A percentile compares a stretch with the other conserved stretches of the same genome.
Conservation (phyloP, 1,284 basidiomycete genomes). For the Wallemia ichthyophaga region DNA sequence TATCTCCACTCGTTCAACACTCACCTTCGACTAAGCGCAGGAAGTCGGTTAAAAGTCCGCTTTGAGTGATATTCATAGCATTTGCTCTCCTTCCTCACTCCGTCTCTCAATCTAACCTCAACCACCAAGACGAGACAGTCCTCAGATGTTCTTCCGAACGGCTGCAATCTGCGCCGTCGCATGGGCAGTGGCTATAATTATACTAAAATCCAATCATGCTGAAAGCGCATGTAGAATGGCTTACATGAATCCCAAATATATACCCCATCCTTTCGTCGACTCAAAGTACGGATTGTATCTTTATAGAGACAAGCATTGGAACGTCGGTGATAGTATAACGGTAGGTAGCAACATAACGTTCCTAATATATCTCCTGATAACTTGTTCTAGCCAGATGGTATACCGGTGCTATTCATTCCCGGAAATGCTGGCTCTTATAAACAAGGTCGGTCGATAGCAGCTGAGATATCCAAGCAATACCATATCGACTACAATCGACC, state of each 20-base stretch:
- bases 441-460: constrained; percentile 81
- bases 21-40: too few species aligned
- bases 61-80: too few species aligned
- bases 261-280: constrained; percentile 32
- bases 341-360: constrained; percentile 1
- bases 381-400: constrained; percentile 21
- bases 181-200: neutral
- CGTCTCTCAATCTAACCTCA: too few species aligned
- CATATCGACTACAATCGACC: constrained; percentile 23
- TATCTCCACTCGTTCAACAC: too few species aligned
- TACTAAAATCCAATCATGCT: neutral
- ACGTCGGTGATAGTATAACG: constrained; percentile 27
- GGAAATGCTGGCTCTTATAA: constrained; percentile 87
- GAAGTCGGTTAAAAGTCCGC: too few species aligned
- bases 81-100: too few species aligned
- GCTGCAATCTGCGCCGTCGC: neutral
- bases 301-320: constrained; percentile 72
- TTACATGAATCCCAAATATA: constrained; percentile 79
- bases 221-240: constrained; percentile 30
- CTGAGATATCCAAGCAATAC: constrained; percentile 54
- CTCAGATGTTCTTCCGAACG: neutral
- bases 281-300: constrained; percentile 48
- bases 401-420: constrained; percentile 78
- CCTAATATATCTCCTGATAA: neutral
- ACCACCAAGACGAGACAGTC: too few species aligned